Percentiles rank a stretch among this genome's conserved stretches.
These are phyloP conservation scores for Schwanniomyces polymorphus DNA, from an alignment of 805 yeast species.

Conservation along the genomic window DNA sequence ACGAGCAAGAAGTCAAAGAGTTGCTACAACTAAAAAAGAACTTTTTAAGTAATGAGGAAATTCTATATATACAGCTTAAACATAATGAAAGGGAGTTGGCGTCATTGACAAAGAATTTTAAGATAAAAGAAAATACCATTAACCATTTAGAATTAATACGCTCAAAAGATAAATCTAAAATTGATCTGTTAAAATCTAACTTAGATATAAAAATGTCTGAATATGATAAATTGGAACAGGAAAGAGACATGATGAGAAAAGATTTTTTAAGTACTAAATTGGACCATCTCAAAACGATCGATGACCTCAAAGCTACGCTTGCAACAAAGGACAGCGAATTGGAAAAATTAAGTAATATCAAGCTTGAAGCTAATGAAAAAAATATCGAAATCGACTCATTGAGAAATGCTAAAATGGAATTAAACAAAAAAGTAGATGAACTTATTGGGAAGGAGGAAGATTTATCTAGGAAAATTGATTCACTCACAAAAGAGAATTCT, in stretches of 20 bases:
- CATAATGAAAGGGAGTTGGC: conserved; percentile 27
- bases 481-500: conserved; percentile 5
- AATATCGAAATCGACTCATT: conserved; percentile 7
- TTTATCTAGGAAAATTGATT: conserved; percentile 4
- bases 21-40: conserved; percentile 13
- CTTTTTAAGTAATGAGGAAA: conserved; percentile 17
- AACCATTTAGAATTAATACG: conserved; percentile 7
- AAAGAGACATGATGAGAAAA: conserved; percentile 2
- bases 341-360: conserved; percentile 4
- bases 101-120: conserved; percentile 21
- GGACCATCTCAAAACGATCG: not conserved
- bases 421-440: conserved; percentile 13
- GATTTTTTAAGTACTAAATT: not conserved
- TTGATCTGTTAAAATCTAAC: conserved; percentile 4
- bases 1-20: conserved; percentile 16
- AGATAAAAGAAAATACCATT: conserved; percentile 11
- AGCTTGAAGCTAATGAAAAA: conserved; percentile 6
- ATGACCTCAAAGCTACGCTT: not conserved
- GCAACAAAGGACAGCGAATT: not conserved
- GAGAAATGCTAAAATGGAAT: conserved; percentile 10
- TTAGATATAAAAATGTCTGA: conserved; percentile 3
- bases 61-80: conserved; percentile 22
- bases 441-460: conserved; percentile 18
- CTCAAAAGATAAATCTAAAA: conserved; percentile 4
- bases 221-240: conserved; percentile 2